Base-by-base conservation (phyloP, 768 basidiomycete species). In the Tricholoma terreum region DNA sequence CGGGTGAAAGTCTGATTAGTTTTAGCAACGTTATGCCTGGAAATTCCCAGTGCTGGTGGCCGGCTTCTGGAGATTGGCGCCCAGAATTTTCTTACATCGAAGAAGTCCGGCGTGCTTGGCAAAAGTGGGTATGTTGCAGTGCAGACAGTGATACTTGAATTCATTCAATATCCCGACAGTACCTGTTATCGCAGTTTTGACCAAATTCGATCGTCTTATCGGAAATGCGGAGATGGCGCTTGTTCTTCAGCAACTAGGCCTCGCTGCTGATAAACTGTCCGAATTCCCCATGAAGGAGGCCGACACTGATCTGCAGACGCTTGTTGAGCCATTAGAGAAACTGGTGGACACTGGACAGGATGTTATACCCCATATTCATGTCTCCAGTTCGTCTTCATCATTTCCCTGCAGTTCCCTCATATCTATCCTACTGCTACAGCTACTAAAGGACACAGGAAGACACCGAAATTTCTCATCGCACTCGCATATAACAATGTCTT, bases 101-200 rank as follows among this genome's bases (percentile, higher is more conserved):
- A 48, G 15, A 22, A 1, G 17, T 21, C 45, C 22, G 45, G 45
- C 9, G 19, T 22, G 30, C 45, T 48, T 27, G 24, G 24, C 24
- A 27, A 6, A 3, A 6, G 24, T 15, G 45, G 45, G 19, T 12
- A 22, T 4, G 45, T 27, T 27, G 24, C 24, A 6, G 24, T 27
- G 3, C 24, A 27, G 24, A 27, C 24, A 27, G 24, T 27, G 24
- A 27, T 6, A 3, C 24, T 27, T 27, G 24, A 27, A 27, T 27
- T 27, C 24, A 27, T 27, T 6, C 6, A 27, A 27, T 6, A 2
- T 3, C 2, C 24, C 4, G 22, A 19, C 21, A 48, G 45, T 71
- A 38, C 69, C 71, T 14, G 48, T 72, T 50, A 65, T 72, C 40
- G 64, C 60, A 30, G 65, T 72, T 10, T 70, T 72, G 58, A 72